These are phyloP conservation scores for Blastomyces gilchristii DNA, from an alignment of 2,329 filamentous ascomycete species.

Conservation along the genomic window DNA sequence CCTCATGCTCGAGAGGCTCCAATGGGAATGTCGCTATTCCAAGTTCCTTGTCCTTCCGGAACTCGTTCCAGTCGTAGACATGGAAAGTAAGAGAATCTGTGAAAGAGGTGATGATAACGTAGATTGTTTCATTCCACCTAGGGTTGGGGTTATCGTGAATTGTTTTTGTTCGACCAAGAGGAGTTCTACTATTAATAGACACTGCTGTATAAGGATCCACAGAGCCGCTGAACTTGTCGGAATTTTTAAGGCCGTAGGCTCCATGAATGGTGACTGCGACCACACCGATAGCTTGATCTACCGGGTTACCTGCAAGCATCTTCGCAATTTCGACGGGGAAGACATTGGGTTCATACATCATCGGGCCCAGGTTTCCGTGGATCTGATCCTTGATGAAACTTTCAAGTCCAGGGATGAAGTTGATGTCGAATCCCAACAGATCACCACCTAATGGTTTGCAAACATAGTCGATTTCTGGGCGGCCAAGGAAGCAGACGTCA, in stretches of 20 bases:
- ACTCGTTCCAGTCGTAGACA: constrained; percentile 88
- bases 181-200: constrained; percentile 70
- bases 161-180: constrained; percentile 81
- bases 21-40: constrained; percentile 76
- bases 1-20: constrained; percentile 66
- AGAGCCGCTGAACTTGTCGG: constrained; percentile 84
- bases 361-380: constrained; percentile 82
- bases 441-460: constrained; percentile 97
- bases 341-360: constrained; percentile 97
- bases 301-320: constrained; percentile 86
- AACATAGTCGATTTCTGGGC: constrained; percentile 86
- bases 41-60: constrained; percentile 91
- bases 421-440: constrained; percentile 94
- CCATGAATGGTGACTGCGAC: constrained; percentile 84
- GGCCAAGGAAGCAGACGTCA: constrained; percentile 88
- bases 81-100: constrained; percentile 77
- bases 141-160: constrained; percentile 76
- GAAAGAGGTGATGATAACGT: constrained; percentile 85
- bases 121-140: constrained; percentile 93
- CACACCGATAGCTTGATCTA: constrained; percentile 93
- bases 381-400: constrained; percentile 93
- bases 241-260: constrained; percentile 85
- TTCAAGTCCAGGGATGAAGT: constrained; percentile 93
- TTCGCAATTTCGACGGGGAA: constrained; percentile 98
- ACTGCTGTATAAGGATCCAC: constrained; percentile 82